Evolutionary conservation across 805 yeast species (phyloP).

Genomic region (Yarrowia sp.): DNA sequence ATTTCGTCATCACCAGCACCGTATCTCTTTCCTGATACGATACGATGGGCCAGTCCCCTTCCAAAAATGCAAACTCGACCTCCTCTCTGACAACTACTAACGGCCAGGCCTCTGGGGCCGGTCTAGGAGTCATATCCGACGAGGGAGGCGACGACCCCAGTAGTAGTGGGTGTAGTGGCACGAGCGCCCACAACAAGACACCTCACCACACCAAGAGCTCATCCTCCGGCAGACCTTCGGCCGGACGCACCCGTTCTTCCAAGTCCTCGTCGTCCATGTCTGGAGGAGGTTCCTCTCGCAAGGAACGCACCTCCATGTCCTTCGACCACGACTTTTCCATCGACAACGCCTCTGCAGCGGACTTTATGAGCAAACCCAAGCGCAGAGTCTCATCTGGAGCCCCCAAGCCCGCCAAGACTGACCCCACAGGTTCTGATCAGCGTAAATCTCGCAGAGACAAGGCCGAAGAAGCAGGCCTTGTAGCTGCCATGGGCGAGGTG

Average conservation of each 20-base stretch:
- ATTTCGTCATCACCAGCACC: constrained; percentile 37
- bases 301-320: constrained; percentile 32
- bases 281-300: constrained; percentile 4
- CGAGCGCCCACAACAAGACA: constrained; percentile 38
- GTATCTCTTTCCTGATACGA: constrained; percentile 39
- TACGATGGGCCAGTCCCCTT: constrained; percentile 40
- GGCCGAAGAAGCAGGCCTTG: constrained; percentile 17
- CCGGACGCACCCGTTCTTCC: constrained; percentile 18
- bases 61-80: constrained; percentile 39
- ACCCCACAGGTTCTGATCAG: not conserved
- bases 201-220: constrained; percentile 24
- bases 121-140: constrained; percentile 42
- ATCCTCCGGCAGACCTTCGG: not conserved
- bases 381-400: constrained; percentile 25
- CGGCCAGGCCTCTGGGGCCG: constrained; percentile 37
- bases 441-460: constrained; percentile 33
- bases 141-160: constrained; percentile 45
- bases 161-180: constrained; percentile 44
- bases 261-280: constrained; percentile 3
- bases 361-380: constrained; percentile 34
- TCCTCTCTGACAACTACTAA: constrained; percentile 40
- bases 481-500: constrained; percentile 33
- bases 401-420: constrained; percentile 19
- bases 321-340: constrained; percentile 35
- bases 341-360: constrained; percentile 37